A percentile compares a stretch with the other conserved stretches of the same genome.
Conservation (phyloP, 2,329 filamentous ascomycete species). For the Monilinia vaccinii-corymbosi region DNA sequence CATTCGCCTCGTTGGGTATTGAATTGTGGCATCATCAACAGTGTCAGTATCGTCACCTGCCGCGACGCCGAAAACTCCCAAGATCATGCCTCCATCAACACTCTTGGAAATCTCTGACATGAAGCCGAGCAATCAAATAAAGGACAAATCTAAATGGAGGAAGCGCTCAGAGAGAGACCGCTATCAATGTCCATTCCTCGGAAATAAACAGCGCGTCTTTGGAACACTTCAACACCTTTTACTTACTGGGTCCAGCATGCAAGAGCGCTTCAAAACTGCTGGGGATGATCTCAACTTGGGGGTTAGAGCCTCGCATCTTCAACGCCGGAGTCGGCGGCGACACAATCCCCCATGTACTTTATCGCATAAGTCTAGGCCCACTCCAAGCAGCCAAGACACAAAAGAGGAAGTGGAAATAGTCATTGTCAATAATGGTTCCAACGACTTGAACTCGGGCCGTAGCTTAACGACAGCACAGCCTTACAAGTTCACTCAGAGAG, state of each 20-base stretch:
- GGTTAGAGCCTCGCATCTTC: constrained; percentile 5
- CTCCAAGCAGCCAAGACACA: neutral
- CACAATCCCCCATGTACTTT: constrained; percentile 12
- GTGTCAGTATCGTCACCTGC: neutral
- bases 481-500: neutral
- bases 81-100: neutral
- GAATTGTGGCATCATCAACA: neutral
- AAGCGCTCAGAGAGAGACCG: constrained; percentile 4
- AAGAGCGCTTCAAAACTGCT: constrained; percentile 11
- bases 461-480: neutral
- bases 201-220: neutral
- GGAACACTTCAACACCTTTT: neutral
- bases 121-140: neutral
- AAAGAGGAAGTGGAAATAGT: constrained; percentile 6
- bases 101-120: neutral
- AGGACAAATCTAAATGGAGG: constrained; percentile 1
- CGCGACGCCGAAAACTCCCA: neutral
- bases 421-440: constrained; percentile 11
- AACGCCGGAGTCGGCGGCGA: constrained; percentile 14
- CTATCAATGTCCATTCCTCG: neutral
- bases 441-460: constrained; percentile 9
- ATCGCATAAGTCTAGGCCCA: constrained; percentile 7
- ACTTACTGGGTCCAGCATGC: constrained; percentile 13
- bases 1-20: neutral
- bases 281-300: constrained; percentile 2